Base-by-base conservation (phyloP, 2,329 filamentous ascomycete genomes). In the Xylaria sp. region DNA sequence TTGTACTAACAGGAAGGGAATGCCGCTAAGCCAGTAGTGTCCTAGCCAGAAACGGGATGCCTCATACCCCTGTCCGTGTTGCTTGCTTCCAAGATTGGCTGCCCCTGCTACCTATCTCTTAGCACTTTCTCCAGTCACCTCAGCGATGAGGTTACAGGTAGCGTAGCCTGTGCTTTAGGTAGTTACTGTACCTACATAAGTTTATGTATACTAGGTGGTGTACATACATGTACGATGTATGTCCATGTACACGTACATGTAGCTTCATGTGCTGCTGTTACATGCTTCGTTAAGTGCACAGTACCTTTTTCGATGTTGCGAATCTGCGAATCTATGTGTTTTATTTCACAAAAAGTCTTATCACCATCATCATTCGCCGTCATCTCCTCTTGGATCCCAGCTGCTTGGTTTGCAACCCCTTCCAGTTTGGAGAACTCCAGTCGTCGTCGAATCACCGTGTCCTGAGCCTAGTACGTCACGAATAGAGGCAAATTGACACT, bases 301-400 rank as follows among this genome's bases (percentile, higher is more conserved):
- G 62, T 63, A 54, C 47, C 47, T 59, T 54, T 60, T 45, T 54
- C n/a, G 20, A 50, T 11, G 31, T 31, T 56, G 39, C 25, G 62
- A 61, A 55, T 42, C 47, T 51, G 45, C 29, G 25, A 27, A 50
- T 31, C 22, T 50, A 25, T 17, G 50, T 53, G 50, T 53, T 63
- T 66, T 49, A 63, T 69, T 49, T 56, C 59, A 51, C 49, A 42
- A 49, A n/a, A 58, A 56, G 44, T 31, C 51, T n/a, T 51, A 63
- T 60, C 31, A 45, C 33, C 65, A 58, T 50, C 63, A 61, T 63
- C 60, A 58, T 51, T 42, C 55, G 38, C 61, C 47, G 60, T 62
- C 61, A 64, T 50, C 49, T 63, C 62, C 61, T 58, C 64, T 49
- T 49, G 38, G n/a, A 45, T 61, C 27, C 56, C 39, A 57, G 59